Evolutionary conservation across 495 filamentous ascomycete genomes (phyloP), one percentile per base, ranked within the genome.

Genomic region (Elasticomyces elasticus): DNA sequence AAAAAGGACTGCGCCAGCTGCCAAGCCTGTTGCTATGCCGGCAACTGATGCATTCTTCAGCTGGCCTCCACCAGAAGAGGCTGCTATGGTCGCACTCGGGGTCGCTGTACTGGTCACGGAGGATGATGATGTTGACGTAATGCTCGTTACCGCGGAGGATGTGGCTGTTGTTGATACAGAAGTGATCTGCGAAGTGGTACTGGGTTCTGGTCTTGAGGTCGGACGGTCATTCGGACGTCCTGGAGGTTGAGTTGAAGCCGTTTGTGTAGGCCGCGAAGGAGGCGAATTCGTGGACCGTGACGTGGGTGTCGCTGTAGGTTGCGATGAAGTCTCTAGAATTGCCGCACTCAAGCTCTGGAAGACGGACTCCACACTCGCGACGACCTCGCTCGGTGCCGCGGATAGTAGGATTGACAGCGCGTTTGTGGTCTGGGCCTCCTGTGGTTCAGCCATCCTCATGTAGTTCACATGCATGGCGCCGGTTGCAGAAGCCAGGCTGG

Each of bases 21-120:
- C 52, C 15, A 54, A 11, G 30, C 52, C 52, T 7, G 52, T 47
- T 7, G 52, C 52, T 47, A 54, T 54, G n/a, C 52, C 52, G n/a
- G 43, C 52, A 31, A 54, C 28, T 2, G 52, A 54, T 5, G 52
- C 52, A 23, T 54, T 48, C 15, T 33, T 33, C 1, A 54, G 26
- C 30, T 46, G 43, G 13, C 35, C 50, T 25, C 38, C 20, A 11
- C 13, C 13, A 10, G 37, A 43, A 7, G 50, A 17, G 28, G 30
- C 23, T 7, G 49, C 6, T 6, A 17, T 11, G 2, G 30, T 41
- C 9, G 49, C 2, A 10, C 30, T 13, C 9, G 30, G 49, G 3
- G 49, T 37, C 10, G 30, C 2, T 25, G 49, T 38, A 2, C 7
- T 33, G 7, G 47, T 33, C 26, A 15, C 24, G 22, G 49, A 38